A percentile compares a stretch with the other conserved stretches of the same genome.
Evolutionary conservation across 2,329 filamentous ascomycete species (phyloP).

Genomic region (Fusarium secorum): DNA sequence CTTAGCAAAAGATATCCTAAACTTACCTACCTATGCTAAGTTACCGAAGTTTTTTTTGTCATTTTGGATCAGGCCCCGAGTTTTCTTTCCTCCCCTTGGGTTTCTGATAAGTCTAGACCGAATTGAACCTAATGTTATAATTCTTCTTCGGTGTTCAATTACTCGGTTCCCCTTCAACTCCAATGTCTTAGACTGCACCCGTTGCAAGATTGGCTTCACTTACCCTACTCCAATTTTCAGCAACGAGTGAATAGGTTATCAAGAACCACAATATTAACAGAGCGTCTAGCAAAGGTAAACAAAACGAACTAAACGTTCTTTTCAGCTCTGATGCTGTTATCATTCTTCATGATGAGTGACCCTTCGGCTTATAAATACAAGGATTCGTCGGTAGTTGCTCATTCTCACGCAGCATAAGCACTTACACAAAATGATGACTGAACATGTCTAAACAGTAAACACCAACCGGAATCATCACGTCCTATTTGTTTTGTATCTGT

Average conservation of each 20-base stretch:
- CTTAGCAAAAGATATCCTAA: too few species aligned
- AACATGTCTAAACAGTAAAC: constrained; percentile 4
- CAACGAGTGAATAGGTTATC: too few species aligned
- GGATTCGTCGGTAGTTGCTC: not conserved
- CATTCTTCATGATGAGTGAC: not conserved
- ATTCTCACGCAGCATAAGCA: not conserved
- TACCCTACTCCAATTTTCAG: not conserved
- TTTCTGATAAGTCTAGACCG: not conserved
- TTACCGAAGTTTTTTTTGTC: too few species aligned
- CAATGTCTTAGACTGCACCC: too few species aligned
- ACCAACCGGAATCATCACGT: not conserved
- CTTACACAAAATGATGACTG: not conserved
- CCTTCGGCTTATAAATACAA: not conserved
- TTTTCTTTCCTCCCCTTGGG: too few species aligned
- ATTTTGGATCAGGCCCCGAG: too few species aligned
- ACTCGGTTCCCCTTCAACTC: not conserved
- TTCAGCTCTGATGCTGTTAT: not conserved
- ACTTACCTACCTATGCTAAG: too few species aligned
- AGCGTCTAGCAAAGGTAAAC: not conserved
- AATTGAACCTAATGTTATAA: too few species aligned
- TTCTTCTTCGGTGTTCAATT: not conserved
- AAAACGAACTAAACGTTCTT: accelerated
- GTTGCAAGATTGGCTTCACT: not conserved
- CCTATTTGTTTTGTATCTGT: not conserved
- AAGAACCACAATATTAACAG: accelerated